phyloP scores from a whole-genome alignment of 1,284 basidiomycete genomes.

The Marasmius sp. region DNA sequence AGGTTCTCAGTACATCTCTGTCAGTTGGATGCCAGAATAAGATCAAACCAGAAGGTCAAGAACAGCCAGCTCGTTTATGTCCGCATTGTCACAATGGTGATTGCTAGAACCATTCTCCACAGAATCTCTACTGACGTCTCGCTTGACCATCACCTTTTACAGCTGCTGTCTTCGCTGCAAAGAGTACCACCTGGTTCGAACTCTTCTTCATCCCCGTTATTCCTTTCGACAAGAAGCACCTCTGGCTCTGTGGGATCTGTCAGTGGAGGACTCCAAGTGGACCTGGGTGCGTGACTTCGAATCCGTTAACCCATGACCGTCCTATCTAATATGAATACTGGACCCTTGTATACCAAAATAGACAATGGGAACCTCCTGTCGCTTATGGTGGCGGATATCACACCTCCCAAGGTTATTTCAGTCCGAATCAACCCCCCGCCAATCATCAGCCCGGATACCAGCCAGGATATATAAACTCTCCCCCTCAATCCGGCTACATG shows the following conservation, averaged over 20 bases:
- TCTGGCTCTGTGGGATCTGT: slow-evolving; percentile 19
- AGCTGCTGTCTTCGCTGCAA: slow-evolving; percentile 16
- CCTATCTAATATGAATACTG: not conserved
- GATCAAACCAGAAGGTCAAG: slow-evolving; percentile 38
- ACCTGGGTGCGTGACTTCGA: slow-evolving; percentile 11
- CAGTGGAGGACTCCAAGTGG: slow-evolving; percentile 12
- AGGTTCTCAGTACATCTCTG: not conserved
- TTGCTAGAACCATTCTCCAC: not conserved
- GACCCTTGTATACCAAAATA: not conserved
- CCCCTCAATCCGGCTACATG: not conserved
- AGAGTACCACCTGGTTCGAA: slow-evolving; percentile 18
- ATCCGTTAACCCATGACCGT: not conserved
- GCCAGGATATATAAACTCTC: slow-evolving; percentile 5
- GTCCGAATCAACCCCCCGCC: not conserved
- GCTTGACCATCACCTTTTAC: not conserved
- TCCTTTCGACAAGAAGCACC: slow-evolving; percentile 15
- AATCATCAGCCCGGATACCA: slow-evolving; percentile 11
- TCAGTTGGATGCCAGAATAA: slow-evolving; percentile 45
- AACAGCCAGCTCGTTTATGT: slow-evolving; percentile 34
- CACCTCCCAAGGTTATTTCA: slow-evolving; percentile 2
- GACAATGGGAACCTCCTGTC: slow-evolving; percentile 16
- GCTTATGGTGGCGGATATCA: slow-evolving; percentile 9
- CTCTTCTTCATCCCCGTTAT: slow-evolving; percentile 19
- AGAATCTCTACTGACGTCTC: not conserved
- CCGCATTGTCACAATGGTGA: slow-evolving; percentile 28